Conservation (phyloP, 495 filamentous ascomycete species). For the Podospora australis region DNA sequence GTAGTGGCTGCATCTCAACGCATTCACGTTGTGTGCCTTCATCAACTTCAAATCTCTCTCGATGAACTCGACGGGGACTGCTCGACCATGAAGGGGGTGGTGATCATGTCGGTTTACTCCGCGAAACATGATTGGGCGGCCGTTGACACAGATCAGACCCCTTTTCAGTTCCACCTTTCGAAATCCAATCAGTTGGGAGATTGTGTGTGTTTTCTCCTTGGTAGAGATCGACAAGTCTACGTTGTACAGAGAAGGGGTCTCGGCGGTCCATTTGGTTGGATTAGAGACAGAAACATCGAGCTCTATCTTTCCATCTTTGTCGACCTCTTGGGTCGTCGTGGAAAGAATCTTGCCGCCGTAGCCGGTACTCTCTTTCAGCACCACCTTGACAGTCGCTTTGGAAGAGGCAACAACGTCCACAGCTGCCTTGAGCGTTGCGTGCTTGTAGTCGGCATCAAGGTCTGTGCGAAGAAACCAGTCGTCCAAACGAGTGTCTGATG, state of each 20-base stretch:
- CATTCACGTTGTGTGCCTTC: conserved; percentile 63
- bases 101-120: conserved; percentile 63
- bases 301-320: conserved; percentile 13
- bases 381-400: conserved; percentile 26
- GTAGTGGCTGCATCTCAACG: conserved; percentile 57
- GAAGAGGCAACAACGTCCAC: conserved; percentile 31
- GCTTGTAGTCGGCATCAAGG: conserved; percentile 47
- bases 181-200: conserved; percentile 45
- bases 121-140: conserved; percentile 46
- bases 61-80: conserved; percentile 53
- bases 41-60: conserved; percentile 54
- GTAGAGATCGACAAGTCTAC: conserved; percentile 32
- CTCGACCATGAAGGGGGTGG: conserved; percentile 51
- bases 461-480: conserved; percentile 51
- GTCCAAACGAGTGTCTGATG: conserved; percentile 44
- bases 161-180: conserved; percentile 51
- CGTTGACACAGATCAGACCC: conserved; percentile 54
- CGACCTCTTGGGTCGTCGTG: conserved; percentile 3
- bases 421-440: conserved; percentile 46
- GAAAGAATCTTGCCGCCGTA: conserved; percentile 16
- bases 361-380: conserved; percentile 27
- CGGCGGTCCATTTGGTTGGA: conserved; percentile 60
- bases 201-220: not conserved
- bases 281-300: conserved; percentile 38
- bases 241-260: conserved; percentile 54